Percentiles rank a stretch among this genome's conserved stretches.
Evolutionary conservation across 2,329 filamentous ascomycete genomes (phyloP).

Genomic region (Nemania diffusa): DNA sequence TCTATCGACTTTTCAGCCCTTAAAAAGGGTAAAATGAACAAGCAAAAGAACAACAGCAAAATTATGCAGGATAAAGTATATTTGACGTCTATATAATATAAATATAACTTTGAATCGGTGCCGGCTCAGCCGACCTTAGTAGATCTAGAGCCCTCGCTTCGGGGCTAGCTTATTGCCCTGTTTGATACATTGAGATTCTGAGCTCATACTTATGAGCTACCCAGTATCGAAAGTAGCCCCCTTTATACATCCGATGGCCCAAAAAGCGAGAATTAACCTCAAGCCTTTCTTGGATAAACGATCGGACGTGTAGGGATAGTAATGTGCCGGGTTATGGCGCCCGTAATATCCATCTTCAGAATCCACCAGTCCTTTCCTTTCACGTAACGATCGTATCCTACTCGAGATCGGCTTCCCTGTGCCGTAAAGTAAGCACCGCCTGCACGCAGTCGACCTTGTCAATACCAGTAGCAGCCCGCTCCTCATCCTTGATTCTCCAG

Average conservation of each 20-base stretch:
- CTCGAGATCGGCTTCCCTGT: slow-evolving; percentile 40
- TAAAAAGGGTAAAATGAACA: not conserved
- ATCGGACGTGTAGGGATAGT: not conserved
- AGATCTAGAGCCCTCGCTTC: not conserved
- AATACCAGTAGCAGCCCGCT: slow-evolving; percentile 43
- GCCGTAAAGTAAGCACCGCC: slow-evolving; percentile 40
- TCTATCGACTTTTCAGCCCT: not conserved
- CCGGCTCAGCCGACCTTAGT: not conserved
- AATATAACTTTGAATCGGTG: not conserved
- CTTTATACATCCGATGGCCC: not conserved
- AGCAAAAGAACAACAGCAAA: no score
- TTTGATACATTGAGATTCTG: not conserved
- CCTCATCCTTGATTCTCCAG: slow-evolving; percentile 47
- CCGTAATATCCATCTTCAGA: not conserved
- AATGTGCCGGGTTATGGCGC: not conserved
- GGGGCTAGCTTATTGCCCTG: not conserved
- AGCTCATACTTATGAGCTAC: not conserved
- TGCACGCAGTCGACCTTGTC: slow-evolving; percentile 49
- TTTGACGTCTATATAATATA: no score
- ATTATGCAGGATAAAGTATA: no score
- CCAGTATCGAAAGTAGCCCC: not conserved
- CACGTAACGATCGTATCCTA: slow-evolving; percentile 3
- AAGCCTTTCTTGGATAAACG: not conserved
- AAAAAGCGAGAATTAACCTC: not conserved
- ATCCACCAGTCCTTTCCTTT: not conserved